phyloP scores from a whole-genome alignment of 192 early-diverging fungal genomes.

The Coemansia sp. region DNA sequence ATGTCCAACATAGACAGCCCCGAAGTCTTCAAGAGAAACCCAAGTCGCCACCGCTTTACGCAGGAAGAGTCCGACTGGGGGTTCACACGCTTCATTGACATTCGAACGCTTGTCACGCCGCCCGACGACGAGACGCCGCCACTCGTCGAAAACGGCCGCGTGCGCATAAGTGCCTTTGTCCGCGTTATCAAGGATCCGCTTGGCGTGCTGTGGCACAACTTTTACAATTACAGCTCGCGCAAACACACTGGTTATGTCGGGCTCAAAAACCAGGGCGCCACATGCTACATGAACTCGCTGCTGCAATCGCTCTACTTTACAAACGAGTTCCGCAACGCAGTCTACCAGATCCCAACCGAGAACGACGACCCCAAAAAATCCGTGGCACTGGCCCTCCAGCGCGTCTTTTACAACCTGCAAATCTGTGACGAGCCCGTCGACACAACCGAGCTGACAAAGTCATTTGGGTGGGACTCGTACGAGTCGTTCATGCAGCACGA shows the following conservation, averaged over 20 bases:
- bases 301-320: slow-evolving; percentile 95
- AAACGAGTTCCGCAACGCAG: slow-evolving; percentile 88
- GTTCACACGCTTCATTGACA: slow-evolving; percentile 74
- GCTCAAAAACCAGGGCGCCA: slow-evolving; percentile 95
- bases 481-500: slow-evolving; percentile 98
- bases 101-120: slow-evolving; percentile 49
- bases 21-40: slow-evolving; percentile 53
- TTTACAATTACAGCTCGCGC: slow-evolving; percentile 91
- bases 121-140: slow-evolving; percentile 52
- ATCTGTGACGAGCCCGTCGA: slow-evolving; percentile 69
- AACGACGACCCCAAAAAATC: slow-evolving; percentile 85
- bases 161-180: slow-evolving; percentile 69
- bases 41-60: slow-evolving; percentile 80
- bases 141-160: slow-evolving; percentile 67
- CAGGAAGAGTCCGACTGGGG: slow-evolving; percentile 92
- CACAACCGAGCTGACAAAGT: slow-evolving; percentile 94
- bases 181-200: slow-evolving; percentile 81
- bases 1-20: slow-evolving; percentile 75
- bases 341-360: slow-evolving; percentile 90
- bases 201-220: slow-evolving; percentile 95
- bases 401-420: slow-evolving; percentile 92
- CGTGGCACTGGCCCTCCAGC: slow-evolving; percentile 87
- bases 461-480: slow-evolving; percentile 96
- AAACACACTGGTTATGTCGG: slow-evolving; percentile 89
- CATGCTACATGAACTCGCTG: slow-evolving; percentile 99